phyloP scores from a whole-genome alignment of 352 stramenopile genomes.

The Phytopythium sindhum region DNA sequence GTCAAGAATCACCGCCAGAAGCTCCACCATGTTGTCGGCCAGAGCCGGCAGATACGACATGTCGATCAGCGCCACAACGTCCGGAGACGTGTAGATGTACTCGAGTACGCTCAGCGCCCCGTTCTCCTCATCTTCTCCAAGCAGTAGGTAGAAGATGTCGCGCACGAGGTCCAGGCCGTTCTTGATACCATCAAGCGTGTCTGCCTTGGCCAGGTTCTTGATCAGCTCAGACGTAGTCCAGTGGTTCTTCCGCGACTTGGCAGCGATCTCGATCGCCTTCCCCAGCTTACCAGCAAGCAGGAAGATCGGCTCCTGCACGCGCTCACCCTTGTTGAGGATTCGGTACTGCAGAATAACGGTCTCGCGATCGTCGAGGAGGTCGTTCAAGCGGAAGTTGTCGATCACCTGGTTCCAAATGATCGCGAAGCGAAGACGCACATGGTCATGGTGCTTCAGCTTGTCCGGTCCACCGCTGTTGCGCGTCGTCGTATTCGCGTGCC shows the following conservation, averaged over 20 bases:
- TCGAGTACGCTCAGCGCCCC: conserved; percentile 54
- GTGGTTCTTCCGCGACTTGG: conserved; percentile 43
- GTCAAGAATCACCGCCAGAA: conserved; percentile 74
- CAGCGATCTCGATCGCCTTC: conserved; percentile 59
- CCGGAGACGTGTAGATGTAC: conserved; percentile 52
- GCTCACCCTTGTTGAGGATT: conserved; percentile 64
- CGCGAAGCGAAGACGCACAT: conserved; percentile 69
- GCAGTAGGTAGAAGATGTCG: conserved; percentile 67
- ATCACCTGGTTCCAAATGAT: conserved; percentile 89
- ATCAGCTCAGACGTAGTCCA: conserved; percentile 46
- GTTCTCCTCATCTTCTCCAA: conserved; percentile 51
- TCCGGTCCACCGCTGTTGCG: conserved; percentile 11
- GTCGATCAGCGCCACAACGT: conserved; percentile 59
- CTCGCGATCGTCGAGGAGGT: conserved; percentile 80
- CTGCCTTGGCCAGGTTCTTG: conserved; percentile 58
- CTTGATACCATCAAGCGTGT: conserved; percentile 55
- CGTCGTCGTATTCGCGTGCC: conserved; percentile 26
- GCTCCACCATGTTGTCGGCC: conserved; percentile 63
- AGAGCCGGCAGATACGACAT: conserved; percentile 56
- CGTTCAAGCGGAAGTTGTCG: conserved; percentile 81
- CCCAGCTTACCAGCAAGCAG: conserved; percentile 67
- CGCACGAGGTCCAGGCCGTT: conserved; percentile 55
- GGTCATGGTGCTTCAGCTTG: conserved; percentile 37
- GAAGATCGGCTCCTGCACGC: conserved; percentile 80
- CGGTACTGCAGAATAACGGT: conserved; percentile 84